Percentiles rank a stretch among this genome's conserved stretches.
Evolutionary conservation across 2,329 filamentous ascomycete genomes (phyloP).

Genomic region (Talaromyces piceae): DNA sequence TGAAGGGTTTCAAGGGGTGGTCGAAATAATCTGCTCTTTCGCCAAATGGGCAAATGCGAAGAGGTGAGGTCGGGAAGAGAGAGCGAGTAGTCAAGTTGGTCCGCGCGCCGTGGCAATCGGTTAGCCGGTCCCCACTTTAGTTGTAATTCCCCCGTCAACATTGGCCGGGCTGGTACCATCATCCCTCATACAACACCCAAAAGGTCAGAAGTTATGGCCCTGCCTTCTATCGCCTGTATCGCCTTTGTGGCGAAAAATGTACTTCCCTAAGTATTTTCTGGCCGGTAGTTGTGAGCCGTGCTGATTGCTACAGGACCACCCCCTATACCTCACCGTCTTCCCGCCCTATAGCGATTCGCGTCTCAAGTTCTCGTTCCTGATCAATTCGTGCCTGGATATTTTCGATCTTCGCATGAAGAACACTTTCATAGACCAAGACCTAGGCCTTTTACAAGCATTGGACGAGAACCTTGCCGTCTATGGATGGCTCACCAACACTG

Average conservation of each 20-base stretch:
- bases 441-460: constrained; percentile 83
- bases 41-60: neutral
- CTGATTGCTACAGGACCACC: constrained; percentile 67
- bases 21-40: neutral
- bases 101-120: neutral
- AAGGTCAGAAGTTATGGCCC: constrained; percentile 31
- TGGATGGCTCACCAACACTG: constrained; percentile 94
- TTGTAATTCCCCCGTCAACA: neutral
- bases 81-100: no score
- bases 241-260: constrained; percentile 92
- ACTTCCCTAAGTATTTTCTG: constrained; percentile 23
- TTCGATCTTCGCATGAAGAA: constrained; percentile 77
- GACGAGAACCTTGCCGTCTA: constrained; percentile 92
- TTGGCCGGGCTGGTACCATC: neutral
- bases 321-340: constrained; percentile 87
- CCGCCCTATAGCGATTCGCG: constrained; percentile 58
- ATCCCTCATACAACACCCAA: neutral
- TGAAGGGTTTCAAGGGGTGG: neutral
- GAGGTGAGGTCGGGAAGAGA: neutral
- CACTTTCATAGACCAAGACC: constrained; percentile 70
- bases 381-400: constrained; percentile 86
- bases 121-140: neutral
- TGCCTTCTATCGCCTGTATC: constrained; percentile 81
- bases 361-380: constrained; percentile 83
- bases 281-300: neutral